phyloP scores from a whole-genome alignment of 495 filamentous ascomycete species.

The Pseudomonodictys pantanalensis region DNA sequence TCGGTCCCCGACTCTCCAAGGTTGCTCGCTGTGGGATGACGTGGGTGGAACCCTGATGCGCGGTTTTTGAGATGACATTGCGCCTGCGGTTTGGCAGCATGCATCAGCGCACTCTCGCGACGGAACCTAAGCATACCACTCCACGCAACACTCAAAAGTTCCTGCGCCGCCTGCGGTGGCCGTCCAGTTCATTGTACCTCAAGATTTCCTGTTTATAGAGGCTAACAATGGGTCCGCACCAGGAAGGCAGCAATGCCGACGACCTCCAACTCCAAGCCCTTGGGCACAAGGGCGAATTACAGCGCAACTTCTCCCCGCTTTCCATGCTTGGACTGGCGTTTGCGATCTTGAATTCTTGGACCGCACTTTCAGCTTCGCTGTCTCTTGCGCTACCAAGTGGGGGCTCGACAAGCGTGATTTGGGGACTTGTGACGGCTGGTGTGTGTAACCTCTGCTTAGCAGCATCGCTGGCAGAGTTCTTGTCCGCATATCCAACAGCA shows the following conservation, averaged over 20 bases:
- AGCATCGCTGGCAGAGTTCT: slow-evolving; percentile 67
- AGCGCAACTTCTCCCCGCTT: slow-evolving; percentile 49
- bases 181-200: not conserved
- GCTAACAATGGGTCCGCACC: slow-evolving; percentile 21
- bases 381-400: slow-evolving; percentile 53
- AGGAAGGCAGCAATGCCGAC: slow-evolving; percentile 26
- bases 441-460: slow-evolving; percentile 71
- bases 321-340: slow-evolving; percentile 60
- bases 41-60: too few relatives aligned
- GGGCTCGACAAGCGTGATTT: slow-evolving; percentile 53
- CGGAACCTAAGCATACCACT: too few relatives aligned
- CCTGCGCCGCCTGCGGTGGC: too few relatives aligned
- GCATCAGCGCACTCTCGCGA: too few relatives aligned
- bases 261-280: slow-evolving; percentile 43
- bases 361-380: slow-evolving; percentile 53
- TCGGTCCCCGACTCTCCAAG: too few relatives aligned
- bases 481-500: slow-evolving; percentile 66
- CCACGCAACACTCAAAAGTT: too few relatives aligned
- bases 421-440: slow-evolving; percentile 67
- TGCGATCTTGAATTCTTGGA: slow-evolving; percentile 61
- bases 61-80: too few relatives aligned
- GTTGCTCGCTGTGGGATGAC: too few relatives aligned
- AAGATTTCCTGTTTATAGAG: not conserved
- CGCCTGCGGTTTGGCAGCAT: too few relatives aligned
- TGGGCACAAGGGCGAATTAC: slow-evolving; percentile 41